Conservation (phyloP, 148 eudicot species). For the Diospyros lotus region DNA sequence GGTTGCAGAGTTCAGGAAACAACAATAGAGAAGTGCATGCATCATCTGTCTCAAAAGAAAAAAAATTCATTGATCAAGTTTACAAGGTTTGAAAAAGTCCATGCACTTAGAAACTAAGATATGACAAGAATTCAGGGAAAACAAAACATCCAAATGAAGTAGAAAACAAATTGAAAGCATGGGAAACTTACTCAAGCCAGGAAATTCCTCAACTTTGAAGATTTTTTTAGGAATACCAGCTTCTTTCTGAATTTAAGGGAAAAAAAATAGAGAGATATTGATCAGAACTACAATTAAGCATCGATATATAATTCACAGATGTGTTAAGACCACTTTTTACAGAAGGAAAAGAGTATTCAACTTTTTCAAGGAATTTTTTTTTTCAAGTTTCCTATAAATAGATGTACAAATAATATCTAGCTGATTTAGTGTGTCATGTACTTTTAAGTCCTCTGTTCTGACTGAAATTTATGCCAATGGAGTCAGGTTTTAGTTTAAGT, state of each 20-base stretch:
- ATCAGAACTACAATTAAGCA: neutral
- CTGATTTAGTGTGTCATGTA: too few species aligned
- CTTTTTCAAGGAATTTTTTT: neutral
- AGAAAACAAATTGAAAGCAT: conserved; percentile 1
- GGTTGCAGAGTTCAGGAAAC: neutral
- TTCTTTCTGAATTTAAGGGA: conserved; percentile 51
- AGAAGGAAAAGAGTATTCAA: neutral
- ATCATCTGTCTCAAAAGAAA: neutral
- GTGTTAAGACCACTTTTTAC: neutral
- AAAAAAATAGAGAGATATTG: conserved; percentile 9
- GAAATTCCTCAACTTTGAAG: conserved; percentile 82
- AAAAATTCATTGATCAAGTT: neutral
- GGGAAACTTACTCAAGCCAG: conserved; percentile 75
- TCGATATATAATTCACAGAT: neutral
- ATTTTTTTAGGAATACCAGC: conserved; percentile 68
- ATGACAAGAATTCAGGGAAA: neutral
- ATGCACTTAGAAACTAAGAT: neutral
- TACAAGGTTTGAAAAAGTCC: neutral
- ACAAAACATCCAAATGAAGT: neutral
- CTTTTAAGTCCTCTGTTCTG: neutral
- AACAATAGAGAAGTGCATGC: neutral
- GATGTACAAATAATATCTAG: neutral
- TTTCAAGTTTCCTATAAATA: neutral
- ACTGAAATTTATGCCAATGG: neutral
- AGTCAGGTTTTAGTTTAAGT: neutral